A percentile compares a stretch with the other conserved stretches of the same genome.
These are phyloP conservation scores for Xylariaceae sp. DNA, from an alignment of 2,329 filamentous ascomycete species.

Conservation along the genomic window DNA sequence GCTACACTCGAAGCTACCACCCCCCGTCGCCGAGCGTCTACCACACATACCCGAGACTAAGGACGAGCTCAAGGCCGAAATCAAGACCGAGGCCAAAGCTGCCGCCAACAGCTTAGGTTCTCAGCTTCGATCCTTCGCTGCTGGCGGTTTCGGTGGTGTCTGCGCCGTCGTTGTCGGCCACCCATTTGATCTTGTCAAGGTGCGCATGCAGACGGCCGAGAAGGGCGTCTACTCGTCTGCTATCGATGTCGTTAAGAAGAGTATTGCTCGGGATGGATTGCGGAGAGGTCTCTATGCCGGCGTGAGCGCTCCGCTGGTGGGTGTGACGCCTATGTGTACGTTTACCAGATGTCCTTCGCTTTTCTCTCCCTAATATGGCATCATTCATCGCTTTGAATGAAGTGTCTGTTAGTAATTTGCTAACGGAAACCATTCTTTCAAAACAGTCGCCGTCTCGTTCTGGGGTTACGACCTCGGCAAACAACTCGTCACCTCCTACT, in stretches of 20 bases:
- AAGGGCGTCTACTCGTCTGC: slow-evolving; percentile 89
- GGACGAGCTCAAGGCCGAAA: slow-evolving; percentile 51
- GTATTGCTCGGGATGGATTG: slow-evolving; percentile 85
- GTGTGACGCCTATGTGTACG: slow-evolving; percentile 99
- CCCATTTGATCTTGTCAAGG: slow-evolving; percentile 97
- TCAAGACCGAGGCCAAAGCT: slow-evolving; percentile 50
- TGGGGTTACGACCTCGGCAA: slow-evolving; percentile 98
- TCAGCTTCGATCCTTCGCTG: slow-evolving; percentile 79
- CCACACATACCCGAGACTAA: slow-evolving; percentile 54
- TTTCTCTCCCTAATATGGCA: neutral
- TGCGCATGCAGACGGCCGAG: slow-evolving; percentile 94
- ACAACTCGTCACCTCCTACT: slow-evolving; percentile 75
- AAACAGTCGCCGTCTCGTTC: slow-evolving; percentile 70
- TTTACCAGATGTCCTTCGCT: neutral
- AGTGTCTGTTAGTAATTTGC: neutral
- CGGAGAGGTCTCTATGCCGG: slow-evolving; percentile 89
- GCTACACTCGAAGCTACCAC: slow-evolving; percentile 11
- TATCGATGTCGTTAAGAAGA: slow-evolving; percentile 89
- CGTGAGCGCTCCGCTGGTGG: slow-evolving; percentile 91
- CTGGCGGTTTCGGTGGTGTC: slow-evolving; percentile 90
- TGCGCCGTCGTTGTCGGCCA: slow-evolving; percentile 95
- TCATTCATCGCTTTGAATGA: neutral
- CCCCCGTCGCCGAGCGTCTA: slow-evolving; percentile 32
- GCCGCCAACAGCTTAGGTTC: slow-evolving; percentile 49
- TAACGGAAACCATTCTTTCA: neutral